Evolutionary conservation across 805 yeast genomes (phyloP), one percentile per base, ranked within the genome.

Genomic region (Hanseniaspora lachancei): DNA sequence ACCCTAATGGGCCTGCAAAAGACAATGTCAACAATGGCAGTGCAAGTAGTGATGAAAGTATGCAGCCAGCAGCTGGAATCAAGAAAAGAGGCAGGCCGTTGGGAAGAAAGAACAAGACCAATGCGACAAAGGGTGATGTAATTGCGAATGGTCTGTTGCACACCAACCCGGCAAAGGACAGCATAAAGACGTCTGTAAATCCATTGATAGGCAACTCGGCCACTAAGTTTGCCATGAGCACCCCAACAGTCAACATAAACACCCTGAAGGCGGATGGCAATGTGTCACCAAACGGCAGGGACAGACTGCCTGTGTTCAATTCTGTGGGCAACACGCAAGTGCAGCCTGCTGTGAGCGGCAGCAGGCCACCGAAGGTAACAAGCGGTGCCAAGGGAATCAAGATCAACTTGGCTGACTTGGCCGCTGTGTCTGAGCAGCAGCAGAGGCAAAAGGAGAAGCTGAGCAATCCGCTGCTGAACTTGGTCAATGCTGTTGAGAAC

Each of bases 1-100:
- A 21, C 12, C 15, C 24, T 15, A 49, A 24, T 27, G 39, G 40
- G 10, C 4, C 29, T 2, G 9, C 39, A 9, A 29, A 27, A 41
- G 18, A 13, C 24, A 21, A 39, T 5, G 21, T 15, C 3, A 43
- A 24, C 18, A 44, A 16, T 8, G 34, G 36, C 9, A 27, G 16
- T 29, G 36, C 12, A 6, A 29, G 47, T 23, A 44, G 36, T 9
- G 54, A 50, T 15, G 46, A 50, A 42, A 50, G 27, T 5, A 39
- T 24, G 2, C 54, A 50, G 29, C 29, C 47, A 20, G 21, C 9
- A 7, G 38, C 38, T 27, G 49, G 47, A 7, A 18, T 53, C 12
- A 53, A 53, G 18, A 53, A 53, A 24, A 44, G 56, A 46, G 56
- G 56, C 5, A 53, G 56, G 46, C 56, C 56, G 3, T 32, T 53